phyloP scores from a whole-genome alignment of 2,329 filamentous ascomycete species.

The Trichoderma breve region DNA sequence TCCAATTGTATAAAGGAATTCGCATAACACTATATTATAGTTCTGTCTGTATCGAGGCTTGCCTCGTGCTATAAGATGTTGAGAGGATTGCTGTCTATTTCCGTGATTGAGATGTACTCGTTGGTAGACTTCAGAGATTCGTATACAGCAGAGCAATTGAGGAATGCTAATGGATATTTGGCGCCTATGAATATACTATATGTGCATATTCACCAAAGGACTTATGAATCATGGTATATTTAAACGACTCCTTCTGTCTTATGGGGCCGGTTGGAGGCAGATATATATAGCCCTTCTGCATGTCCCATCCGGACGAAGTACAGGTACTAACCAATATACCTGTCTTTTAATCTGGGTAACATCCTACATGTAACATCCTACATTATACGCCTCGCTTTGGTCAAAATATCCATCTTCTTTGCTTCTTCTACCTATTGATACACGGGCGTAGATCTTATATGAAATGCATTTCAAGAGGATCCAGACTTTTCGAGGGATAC shows the following conservation, averaged over 20 bases:
- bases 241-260: too few relatives aligned
- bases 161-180: not conserved
- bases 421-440: not conserved
- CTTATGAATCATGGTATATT: too few relatives aligned
- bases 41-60: not conserved
- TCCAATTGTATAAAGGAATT: not conserved
- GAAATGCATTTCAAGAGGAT: not conserved
- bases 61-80: not conserved
- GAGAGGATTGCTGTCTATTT: not conserved
- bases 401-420: not conserved
- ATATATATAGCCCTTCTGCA: rapidly evolving
- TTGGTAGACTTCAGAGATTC: not conserved
- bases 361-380: not conserved
- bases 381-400: not conserved
- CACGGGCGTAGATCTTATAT: not conserved
- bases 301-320: too few relatives aligned
- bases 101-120: not conserved
- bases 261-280: too few relatives aligned
- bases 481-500: not conserved
- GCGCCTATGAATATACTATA: not conserved
- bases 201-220: too few relatives aligned
- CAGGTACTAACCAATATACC: too few relatives aligned
- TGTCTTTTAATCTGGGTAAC: not conserved
- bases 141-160: not conserved
- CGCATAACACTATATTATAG: not conserved